These are phyloP conservation scores for Scenedesmus sp. DNA, from an alignment of 163 green algal species.

Conservation along the genomic window DNA sequence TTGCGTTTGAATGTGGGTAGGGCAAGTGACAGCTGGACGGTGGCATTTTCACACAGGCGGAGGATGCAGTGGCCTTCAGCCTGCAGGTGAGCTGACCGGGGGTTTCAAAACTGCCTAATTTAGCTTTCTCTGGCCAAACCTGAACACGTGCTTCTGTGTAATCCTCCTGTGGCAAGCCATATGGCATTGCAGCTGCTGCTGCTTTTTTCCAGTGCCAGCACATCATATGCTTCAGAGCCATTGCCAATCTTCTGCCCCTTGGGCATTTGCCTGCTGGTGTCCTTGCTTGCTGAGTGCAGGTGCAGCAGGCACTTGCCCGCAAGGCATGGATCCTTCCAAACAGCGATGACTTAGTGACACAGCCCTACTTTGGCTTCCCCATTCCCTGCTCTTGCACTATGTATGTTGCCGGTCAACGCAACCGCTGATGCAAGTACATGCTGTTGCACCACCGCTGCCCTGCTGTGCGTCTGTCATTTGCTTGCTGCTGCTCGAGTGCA, in stretches of 20 bases:
- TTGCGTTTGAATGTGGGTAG: neutral
- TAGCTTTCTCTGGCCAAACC: no score
- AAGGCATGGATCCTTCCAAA: slow-evolving; percentile 7
- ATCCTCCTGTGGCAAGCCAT: neutral
- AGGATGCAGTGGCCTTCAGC: slow-evolving; percentile 67
- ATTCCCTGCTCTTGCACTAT: no score
- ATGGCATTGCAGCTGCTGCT: neutral
- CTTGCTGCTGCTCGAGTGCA: neutral
- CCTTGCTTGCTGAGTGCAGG: neutral
- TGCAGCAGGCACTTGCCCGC: slow-evolving; percentile 18
- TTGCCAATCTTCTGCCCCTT: no score
- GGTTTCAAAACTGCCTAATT: no score
- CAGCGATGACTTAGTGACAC: neutral
- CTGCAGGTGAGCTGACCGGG: slow-evolving; percentile 55
- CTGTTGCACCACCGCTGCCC: no score
- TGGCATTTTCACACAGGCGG: slow-evolving; percentile 63
- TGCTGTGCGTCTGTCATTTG: neutral
- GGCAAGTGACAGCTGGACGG: slow-evolving; percentile 54
- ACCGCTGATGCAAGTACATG: no score
- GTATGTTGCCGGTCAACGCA: no score
- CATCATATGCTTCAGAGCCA: no score
- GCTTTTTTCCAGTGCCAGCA: no score
- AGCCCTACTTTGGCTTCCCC: no score
- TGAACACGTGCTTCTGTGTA: no score
- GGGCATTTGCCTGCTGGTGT: neutral